Evolutionary conservation across 2,329 filamentous ascomycete species (phyloP).

Genomic region (Fonsecaea pugnacius): DNA sequence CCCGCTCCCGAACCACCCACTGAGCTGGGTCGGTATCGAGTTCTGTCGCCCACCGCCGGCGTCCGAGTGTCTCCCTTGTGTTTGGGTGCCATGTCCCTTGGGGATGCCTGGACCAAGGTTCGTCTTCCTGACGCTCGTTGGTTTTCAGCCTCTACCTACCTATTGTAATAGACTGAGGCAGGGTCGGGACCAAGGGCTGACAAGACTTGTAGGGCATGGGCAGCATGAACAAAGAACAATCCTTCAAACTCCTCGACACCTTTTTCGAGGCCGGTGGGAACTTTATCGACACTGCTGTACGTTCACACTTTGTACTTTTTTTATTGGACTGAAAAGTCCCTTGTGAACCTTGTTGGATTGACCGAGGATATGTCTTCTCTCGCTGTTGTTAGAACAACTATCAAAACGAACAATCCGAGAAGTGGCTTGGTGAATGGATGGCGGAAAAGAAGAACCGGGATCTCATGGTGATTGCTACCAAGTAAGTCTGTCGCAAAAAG

Average conservation of each 20-base stretch:
- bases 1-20: constrained; percentile 60
- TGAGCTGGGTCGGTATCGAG: constrained; percentile 66
- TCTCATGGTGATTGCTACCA: constrained; percentile 72
- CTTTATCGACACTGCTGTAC: constrained; percentile 68
- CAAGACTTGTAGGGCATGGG: constrained; percentile 20
- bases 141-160: too few relatives aligned
- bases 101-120: constrained; percentile 41
- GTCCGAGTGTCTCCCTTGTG: constrained; percentile 70
- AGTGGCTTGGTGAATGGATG: constrained; percentile 67
- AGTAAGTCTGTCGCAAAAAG: constrained; percentile 49
- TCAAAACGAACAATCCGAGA: constrained; percentile 66
- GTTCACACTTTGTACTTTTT: constrained; percentile 34
- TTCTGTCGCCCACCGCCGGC: constrained; percentile 68
- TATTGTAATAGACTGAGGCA: neutral
- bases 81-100: constrained; percentile 47
- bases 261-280: constrained; percentile 70
- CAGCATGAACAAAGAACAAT: constrained; percentile 64
- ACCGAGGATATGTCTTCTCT: neutral
- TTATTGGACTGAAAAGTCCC: neutral
- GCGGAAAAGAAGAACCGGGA: constrained; percentile 65
- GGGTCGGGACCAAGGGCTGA: neutral
- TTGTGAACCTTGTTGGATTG: neutral
- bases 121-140: constrained; percentile 41
- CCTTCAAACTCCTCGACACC: constrained; percentile 68
- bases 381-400: constrained; percentile 60